Conservation (phyloP, 2,329 filamentous ascomycete genomes). For the Bisporella sp. region DNA sequence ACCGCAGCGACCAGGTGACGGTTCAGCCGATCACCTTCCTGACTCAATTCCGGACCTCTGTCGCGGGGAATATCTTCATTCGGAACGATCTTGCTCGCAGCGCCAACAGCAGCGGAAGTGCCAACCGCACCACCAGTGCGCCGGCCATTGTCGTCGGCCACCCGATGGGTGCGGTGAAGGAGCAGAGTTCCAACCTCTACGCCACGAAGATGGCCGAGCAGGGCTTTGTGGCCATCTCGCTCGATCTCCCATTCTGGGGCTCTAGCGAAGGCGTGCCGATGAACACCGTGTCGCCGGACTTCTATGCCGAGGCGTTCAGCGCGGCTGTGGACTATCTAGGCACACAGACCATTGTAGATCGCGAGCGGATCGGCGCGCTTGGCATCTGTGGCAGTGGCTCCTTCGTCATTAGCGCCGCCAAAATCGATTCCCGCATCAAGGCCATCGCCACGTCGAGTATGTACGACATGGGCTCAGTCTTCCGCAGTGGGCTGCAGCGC, state of each 20-base stretch:
- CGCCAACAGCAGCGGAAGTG: too few species aligned
- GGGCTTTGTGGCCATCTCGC: conserved; percentile 30
- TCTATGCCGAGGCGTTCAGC: conserved; percentile 28
- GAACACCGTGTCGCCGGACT: conserved; percentile 31
- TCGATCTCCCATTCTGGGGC: conserved; percentile 33
- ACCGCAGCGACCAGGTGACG: too few species aligned
- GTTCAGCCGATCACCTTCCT: too few species aligned
- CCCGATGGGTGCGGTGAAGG: conserved; percentile 25
- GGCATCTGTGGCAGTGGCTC: conserved; percentile 34
- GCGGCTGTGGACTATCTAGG: conserved; percentile 30
- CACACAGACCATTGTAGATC: conserved; percentile 24
- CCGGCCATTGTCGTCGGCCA: not conserved
- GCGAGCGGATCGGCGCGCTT: conserved; percentile 30
- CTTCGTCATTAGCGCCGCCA: conserved; percentile 29
- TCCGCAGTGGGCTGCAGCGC: not conserved
- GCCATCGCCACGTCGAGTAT: conserved; percentile 29
- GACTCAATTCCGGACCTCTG: too few species aligned
- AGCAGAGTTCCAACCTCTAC: conserved; percentile 31
- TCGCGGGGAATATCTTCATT: too few species aligned
- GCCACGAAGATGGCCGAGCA: conserved; percentile 24
- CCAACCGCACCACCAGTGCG: too few species aligned
- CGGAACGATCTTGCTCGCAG: too few species aligned
- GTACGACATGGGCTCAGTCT: conserved; percentile 11
- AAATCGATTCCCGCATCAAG: conserved; percentile 32
- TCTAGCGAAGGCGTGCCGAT: conserved; percentile 30